Evolutionary conservation across 352 stramenopile species (phyloP), one percentile per base, ranked within the genome.

Genomic region (Elongisporangium anandrum): DNA sequence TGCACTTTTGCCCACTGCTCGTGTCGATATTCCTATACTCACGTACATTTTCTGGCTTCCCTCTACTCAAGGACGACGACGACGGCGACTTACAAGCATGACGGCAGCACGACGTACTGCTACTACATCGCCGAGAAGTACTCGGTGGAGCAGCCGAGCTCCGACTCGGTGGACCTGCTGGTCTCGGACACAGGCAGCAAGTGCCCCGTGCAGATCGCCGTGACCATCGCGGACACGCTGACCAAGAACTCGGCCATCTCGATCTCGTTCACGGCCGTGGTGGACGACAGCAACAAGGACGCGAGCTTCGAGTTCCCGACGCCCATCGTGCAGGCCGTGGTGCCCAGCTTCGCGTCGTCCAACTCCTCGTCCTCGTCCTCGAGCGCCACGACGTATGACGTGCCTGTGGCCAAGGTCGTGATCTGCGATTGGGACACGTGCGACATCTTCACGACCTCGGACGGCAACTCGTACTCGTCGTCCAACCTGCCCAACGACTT

Each of bases 391-490:
- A 72, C 61, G 29, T 92, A 79, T 54, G 79, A 91, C 55, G 63
- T 93, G 23, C 64, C 83, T 1, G 67, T 90, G 19, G 74, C 83
- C 57, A 84, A 91, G 41, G 75, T 93, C 26, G 81, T 87, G 52
- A 80, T 93, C 50, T 93, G 83, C 62, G 83, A 93, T 60, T 93
- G 77, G 70, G 70, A 79, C 48, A 84, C 72, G 24, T 93, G 83
- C 63, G 68, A 91, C 57, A 57, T 87, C 54, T 93, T 93, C 63
- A 77, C 74, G 9, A 65, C 72, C 29, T 17, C 67, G 4, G 50
- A 60, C 21, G 72, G 79, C 29, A 87, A 73, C 52, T 65, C 74
- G 20, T 91, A 78, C 62, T n/a, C 63, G 50, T 88, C 81, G 21
- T 76, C 58, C 53, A 91, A 91, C 66, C 87, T 90, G 57, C 79